Evolutionary conservation across 2,329 filamentous ascomycete genomes (phyloP), one percentile per base, ranked within the genome.

Genomic region (Sporothrix protearum): DNA sequence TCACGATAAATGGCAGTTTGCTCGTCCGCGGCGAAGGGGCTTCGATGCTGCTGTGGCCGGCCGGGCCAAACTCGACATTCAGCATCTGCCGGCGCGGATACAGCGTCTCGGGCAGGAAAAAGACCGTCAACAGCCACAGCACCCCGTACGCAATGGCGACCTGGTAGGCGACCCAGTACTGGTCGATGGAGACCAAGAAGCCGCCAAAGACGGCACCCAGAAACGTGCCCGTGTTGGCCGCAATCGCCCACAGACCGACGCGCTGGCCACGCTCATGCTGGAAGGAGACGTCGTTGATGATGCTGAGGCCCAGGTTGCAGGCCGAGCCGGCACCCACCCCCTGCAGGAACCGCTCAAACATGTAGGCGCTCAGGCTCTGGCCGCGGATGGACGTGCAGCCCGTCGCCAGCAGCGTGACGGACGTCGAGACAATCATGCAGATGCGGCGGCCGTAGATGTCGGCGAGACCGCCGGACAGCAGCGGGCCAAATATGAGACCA

Each of bases 261-360:
- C 86, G 86, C 71, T 83, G 81, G 0, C 86, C 86, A 19, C 85
- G 80, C 76, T 88, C 83, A 74, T 87, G 83, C 74, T 87, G 85
- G 74, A 85, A 88, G 74, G 86, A 88, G 19, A 87, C 75, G 77
- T 87, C 85, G 73, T 84, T 84, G 71, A 87, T 81, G 73, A 87
- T 81, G 33, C 85, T 85, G 76, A 88, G 80, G 0, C 86, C 86
- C 14, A 88, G 84, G 1, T 84, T 87, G 4, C 84, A 81, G 1
- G 83, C 85, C 4, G 86, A 86, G 55, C 83, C 82, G 16, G 85
- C 85, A 0, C 86, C 86, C 10, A 88, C 80, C 0, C 86, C 86
- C 75, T 88, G 86, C 75, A 88, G 86, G 75, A 88, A 87, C 2
- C 87, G 79, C 1, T 84, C 85, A n/a, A 84, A 83, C 85, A 88